These are phyloP conservation scores for Myrica gale DNA, from an alignment of 306 rosid genomes.

Conservation along the genomic window DNA sequence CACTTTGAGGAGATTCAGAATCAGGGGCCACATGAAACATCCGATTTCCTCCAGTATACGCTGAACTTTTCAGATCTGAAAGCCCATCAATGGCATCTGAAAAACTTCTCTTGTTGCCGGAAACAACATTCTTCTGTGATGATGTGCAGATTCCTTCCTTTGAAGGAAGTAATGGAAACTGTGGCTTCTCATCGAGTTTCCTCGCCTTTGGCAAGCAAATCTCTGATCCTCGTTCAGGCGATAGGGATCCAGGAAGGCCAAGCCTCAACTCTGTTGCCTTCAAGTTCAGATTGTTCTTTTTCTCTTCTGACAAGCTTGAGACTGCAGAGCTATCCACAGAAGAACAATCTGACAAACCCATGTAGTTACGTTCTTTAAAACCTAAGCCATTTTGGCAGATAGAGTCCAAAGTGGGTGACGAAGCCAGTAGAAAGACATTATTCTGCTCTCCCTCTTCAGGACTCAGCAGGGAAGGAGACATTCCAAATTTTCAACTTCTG, in stretches of 20 bases:
- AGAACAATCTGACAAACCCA: conserved; percentile 87
- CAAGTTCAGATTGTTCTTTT: conserved; percentile 63
- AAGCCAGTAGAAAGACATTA: conserved; percentile 44
- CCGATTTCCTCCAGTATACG: conserved; percentile 38
- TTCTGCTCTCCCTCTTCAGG: conserved; percentile 68
- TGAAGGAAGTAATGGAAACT: conserved; percentile 81
- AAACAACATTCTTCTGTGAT: conserved; percentile 58
- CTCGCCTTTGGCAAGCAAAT: conserved; percentile 41
- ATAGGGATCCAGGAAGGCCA: conserved; percentile 92
- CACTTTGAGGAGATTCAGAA: conserved; percentile 36
- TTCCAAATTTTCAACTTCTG: conserved; percentile 34
- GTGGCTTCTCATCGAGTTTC: conserved; percentile 70
- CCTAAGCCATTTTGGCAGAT: conserved; percentile 55
- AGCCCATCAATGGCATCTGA: conserved; percentile 77
- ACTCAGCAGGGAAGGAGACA: conserved; percentile 72
- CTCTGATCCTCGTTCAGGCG: conserved; percentile 64
- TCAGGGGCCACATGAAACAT: conserved; percentile 34
- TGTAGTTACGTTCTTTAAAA: conserved; percentile 79
- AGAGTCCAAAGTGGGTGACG: conserved; percentile 55
- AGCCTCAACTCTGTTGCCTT: conserved; percentile 89
- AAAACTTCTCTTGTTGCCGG: conserved; percentile 87
- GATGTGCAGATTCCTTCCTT: conserved; percentile 62
- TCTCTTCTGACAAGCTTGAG: conserved; percentile 60
- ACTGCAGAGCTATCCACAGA: conserved; percentile 81
- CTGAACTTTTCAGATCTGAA: conserved; percentile 50